Percentiles rank a stretch among this genome's conserved stretches.
phyloP scores from a whole-genome alignment of 1,284 basidiomycete species.

The Baeospora myosura region DNA sequence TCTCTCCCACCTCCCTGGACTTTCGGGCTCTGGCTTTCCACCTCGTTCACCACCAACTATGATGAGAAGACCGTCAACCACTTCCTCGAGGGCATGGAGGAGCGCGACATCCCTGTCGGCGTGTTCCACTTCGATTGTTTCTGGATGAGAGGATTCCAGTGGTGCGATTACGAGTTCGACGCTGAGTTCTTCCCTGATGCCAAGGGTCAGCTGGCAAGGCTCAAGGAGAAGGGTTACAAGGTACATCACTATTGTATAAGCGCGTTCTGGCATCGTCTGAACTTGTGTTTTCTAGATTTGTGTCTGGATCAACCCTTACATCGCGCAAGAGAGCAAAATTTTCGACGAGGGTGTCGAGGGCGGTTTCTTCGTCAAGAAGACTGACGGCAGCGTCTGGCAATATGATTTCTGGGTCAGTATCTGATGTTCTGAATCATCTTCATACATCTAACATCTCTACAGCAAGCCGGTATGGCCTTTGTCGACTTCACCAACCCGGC shows the following conservation, averaged over 20 bases:
- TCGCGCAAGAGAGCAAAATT: conserved; percentile 46
- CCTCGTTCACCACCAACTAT: conserved; percentile 53
- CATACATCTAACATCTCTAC: conserved; percentile 28
- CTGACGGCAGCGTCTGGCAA: conserved; percentile 55
- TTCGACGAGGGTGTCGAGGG: conserved; percentile 47
- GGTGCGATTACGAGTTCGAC: conserved; percentile 57
- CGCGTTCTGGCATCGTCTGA: no score
- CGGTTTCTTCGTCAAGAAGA: conserved; percentile 51
- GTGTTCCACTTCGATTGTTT: conserved; percentile 61
- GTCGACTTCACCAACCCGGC: conserved; percentile 54
- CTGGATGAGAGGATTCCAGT: conserved; percentile 51
- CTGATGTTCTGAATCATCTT: neutral
- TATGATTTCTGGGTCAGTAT: conserved; percentile 27
- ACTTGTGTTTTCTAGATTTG: conserved; percentile 14
- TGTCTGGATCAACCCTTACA: conserved; percentile 43
- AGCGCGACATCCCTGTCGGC: conserved; percentile 44
- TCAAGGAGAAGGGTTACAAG: conserved; percentile 44
- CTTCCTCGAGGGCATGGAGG: conserved; percentile 51
- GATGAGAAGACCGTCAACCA: conserved; percentile 49
- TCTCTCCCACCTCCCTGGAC: conserved; percentile 54
- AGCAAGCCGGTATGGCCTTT: conserved; percentile 53
- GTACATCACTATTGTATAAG: no score
- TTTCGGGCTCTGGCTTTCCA: conserved; percentile 57
- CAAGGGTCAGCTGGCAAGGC: conserved; percentile 40
- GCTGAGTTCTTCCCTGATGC: conserved; percentile 53